These are phyloP conservation scores for Inosperma sp. DNA, from an alignment of 768 basidiomycete genomes.

Conservation along the genomic window DNA sequence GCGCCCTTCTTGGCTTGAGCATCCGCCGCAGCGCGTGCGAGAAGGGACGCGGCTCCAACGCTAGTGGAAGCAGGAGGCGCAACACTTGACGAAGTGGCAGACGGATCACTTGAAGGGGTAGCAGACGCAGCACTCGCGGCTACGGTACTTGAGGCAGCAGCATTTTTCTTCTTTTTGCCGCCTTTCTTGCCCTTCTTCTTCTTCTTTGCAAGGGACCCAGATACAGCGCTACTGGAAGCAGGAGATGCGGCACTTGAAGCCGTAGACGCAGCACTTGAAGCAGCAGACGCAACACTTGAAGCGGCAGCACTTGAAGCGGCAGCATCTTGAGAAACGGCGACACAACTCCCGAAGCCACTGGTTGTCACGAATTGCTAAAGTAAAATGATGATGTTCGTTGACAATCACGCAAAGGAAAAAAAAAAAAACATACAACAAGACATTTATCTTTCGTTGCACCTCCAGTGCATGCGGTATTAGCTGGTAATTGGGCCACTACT, in stretches of 20 bases:
- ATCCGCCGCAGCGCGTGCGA: too few relatives aligned
- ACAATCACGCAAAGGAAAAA: not conserved
- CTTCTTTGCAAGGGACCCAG: not conserved
- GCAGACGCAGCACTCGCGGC: too few relatives aligned
- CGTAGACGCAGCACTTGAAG: too few relatives aligned
- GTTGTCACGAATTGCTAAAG: conserved; percentile 15
- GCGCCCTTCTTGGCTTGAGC: too few relatives aligned
- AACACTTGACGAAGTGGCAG: too few relatives aligned
- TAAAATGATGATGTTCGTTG: not conserved
- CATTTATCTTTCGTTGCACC: conserved; percentile 43
- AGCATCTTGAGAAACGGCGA: conserved; percentile 12
- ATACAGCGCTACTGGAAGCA: not conserved
- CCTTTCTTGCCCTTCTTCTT: not conserved
- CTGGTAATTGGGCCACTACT: conserved; percentile 42
- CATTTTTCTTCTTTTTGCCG: not conserved
- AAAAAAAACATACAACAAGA: conserved; percentile 37
- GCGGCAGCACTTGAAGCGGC: not conserved
- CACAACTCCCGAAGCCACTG: conserved; percentile 13
- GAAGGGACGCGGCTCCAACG: too few relatives aligned
- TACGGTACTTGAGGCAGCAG: too few relatives aligned
- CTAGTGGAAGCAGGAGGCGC: too few relatives aligned
- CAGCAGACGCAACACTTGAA: not conserved
- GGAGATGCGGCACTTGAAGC: not conserved
- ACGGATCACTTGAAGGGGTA: too few relatives aligned
- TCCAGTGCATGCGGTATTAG: conserved; percentile 48